Evolutionary conservation across 2,329 filamentous ascomycete genomes (phyloP), one percentile per base, ranked within the genome.

Genomic region (Aureobasidium sp.): DNA sequence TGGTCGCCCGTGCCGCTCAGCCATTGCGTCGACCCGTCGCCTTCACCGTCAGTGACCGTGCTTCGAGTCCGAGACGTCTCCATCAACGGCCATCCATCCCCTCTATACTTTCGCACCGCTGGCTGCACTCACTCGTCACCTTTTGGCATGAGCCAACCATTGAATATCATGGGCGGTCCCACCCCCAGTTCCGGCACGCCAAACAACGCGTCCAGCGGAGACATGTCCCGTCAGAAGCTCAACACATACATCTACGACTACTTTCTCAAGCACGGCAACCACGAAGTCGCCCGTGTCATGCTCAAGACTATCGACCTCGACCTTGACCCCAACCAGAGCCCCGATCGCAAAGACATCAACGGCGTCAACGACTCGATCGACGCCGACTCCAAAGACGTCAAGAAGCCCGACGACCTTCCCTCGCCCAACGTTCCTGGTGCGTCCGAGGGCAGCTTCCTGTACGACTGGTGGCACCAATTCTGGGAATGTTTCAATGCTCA

Each of bases 381-480:
- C 57, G 83, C 91, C 65, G 73, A 94, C 65, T 79, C 75, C 57
- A 93, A 93, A 71, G 86, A 86, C 58, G 84, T 88, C 60, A 90
- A 91, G 67, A 78, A 86, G 38, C 87, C 88, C 1, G 80, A 84
- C 54, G 90, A 95, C 64, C 78, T 97, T 34, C 91, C 91, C 4
- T 77, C 80, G 6, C 84, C 89, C 11, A 83, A 82, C 58, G 74
- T 89, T 5, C 82, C 84, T 11, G 78, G 76, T 66, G 79, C 79
- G 44, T 76, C 76, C 52, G 86, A 85, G 63, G 86, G 80, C 57
- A 88, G 88, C 22, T 97, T 98, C 64, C 76, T 98, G n/a, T 86
- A 89, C 61, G 93, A 97, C 64, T 98, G 93, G 93, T 98, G 94
- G 75, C 88, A 85, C 65, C 79, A 96, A 49, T 98, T 98, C 70